These are phyloP conservation scores for Hyphodiscus hymeniophilus DNA, from an alignment of 495 filamentous ascomycete species.

Conservation along the genomic window DNA sequence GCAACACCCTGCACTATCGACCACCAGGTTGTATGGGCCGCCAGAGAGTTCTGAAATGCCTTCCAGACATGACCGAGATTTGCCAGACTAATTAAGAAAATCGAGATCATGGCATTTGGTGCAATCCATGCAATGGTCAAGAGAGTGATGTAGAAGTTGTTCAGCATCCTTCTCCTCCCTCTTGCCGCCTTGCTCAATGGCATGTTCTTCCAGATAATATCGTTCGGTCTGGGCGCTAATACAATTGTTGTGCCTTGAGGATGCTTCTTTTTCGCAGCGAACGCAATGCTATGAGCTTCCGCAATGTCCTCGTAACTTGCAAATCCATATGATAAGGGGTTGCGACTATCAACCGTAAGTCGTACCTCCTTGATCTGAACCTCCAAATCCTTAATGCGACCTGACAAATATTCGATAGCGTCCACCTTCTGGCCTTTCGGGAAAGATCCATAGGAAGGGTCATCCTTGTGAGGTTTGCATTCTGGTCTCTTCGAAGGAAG, in stretches of 20 bases:
- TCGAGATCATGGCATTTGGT: constrained; percentile 92
- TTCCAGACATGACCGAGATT: constrained; percentile 78
- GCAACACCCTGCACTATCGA: constrained; percentile 88
- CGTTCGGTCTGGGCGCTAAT: constrained; percentile 79
- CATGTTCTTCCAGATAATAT: constrained; percentile 96
- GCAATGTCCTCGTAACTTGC: constrained; percentile 84
- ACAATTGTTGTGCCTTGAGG: constrained; percentile 69
- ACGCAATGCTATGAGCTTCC: constrained; percentile 83
- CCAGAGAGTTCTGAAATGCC: constrained; percentile 57
- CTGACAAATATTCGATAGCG: constrained; percentile 87
- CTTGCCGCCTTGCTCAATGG: constrained; percentile 56
- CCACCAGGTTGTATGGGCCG: constrained; percentile 57
- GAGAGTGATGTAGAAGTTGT: constrained; percentile 71
- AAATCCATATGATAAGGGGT: constrained; percentile 87
- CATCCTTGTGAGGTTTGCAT: constrained; percentile 67
- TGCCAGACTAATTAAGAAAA: constrained; percentile 79
- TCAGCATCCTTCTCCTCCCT: constrained; percentile 63
- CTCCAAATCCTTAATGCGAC: constrained; percentile 76
- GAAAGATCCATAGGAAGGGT: constrained; percentile 47
- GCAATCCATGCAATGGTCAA: constrained; percentile 84
- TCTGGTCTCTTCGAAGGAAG: constrained; percentile 72
- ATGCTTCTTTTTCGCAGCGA: constrained; percentile 67
- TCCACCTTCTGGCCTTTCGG: constrained; percentile 70
- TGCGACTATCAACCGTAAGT: constrained; percentile 71
- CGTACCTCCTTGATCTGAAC: constrained; percentile 75